Percentiles rank a stretch among this genome's conserved stretches.
Evolutionary conservation across 805 yeast species (phyloP).

Genomic region (Yarrowia porcina): DNA sequence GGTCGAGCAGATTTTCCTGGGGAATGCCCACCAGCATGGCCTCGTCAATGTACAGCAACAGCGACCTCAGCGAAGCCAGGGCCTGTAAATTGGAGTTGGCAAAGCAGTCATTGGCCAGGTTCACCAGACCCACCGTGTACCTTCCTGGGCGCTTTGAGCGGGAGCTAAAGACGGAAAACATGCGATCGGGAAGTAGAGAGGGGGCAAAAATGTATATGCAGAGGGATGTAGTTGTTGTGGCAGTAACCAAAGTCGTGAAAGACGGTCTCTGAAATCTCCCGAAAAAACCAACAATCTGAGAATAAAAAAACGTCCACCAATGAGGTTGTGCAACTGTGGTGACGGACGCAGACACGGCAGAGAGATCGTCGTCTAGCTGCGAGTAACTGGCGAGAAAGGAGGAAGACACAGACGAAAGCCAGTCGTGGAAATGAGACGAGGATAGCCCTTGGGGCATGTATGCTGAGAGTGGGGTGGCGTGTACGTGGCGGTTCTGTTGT

Average conservation of each 20-base stretch:
- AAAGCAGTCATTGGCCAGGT: slow-evolving; percentile 84
- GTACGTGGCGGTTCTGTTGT: neutral
- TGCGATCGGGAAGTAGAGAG: slow-evolving; percentile 10
- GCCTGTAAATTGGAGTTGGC: slow-evolving; percentile 86
- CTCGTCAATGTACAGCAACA: slow-evolving; percentile 32
- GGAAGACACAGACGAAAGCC: slow-evolving; percentile 14
- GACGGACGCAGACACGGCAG: neutral
- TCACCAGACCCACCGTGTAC: slow-evolving; percentile 76
- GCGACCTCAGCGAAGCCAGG: slow-evolving; percentile 34
- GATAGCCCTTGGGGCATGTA: slow-evolving; percentile 4
- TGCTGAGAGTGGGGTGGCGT: neutral
- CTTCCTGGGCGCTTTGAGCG: slow-evolving; percentile 38
- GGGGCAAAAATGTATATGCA: slow-evolving; percentile 27
- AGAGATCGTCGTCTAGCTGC: neutral
- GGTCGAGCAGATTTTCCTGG: slow-evolving; percentile 10
- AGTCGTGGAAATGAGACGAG: neutral
- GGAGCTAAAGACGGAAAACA: slow-evolving; percentile 27
- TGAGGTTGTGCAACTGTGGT: neutral
- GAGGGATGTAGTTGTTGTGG: slow-evolving; percentile 1
- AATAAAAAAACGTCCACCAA: neutral
- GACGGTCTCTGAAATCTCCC: neutral
- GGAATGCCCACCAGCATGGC: slow-evolving; percentile 12
- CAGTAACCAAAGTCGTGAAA: neutral
- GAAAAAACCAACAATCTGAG: neutral
- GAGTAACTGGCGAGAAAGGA: slow-evolving; percentile 25